Conservation (phyloP, 495 filamentous ascomycete species). For the Penicillium paradoxum region DNA sequence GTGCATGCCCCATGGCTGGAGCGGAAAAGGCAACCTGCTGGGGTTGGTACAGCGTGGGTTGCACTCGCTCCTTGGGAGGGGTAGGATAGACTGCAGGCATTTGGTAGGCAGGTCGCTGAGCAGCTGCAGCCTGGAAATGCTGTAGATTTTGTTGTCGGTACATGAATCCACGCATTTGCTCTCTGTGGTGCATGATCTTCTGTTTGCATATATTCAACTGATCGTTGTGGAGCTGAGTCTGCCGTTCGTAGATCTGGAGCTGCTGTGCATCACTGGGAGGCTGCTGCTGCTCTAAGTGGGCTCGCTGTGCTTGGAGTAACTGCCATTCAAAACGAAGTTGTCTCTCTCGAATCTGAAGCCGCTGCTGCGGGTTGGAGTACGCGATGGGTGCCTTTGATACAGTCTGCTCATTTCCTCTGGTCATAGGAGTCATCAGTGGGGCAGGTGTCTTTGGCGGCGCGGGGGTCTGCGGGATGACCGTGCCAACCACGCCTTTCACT, state of each 20-base stretch:
- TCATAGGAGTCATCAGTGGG: not conserved
- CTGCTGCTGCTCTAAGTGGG: not conserved
- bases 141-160: not conserved
- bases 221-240: not conserved
- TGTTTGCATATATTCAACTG: not conserved
- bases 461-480: not conserved
- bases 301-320: not conserved
- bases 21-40: too few species aligned
- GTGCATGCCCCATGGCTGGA: too few species aligned
- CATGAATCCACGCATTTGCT: not conserved
- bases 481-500: not conserved
- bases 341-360: not conserved
- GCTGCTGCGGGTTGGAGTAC: not conserved
- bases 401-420: not conserved
- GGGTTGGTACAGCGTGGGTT: too few species aligned
- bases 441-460: not conserved
- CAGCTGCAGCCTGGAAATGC: not conserved
- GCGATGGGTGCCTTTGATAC: too few species aligned
- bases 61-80: not conserved
- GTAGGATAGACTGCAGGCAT: not conserved
- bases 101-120: not conserved
- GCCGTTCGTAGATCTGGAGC: not conserved
- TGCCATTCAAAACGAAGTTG: not conserved
- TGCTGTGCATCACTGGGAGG: not conserved
- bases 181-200: not conserved